These are phyloP conservation scores for Aspergillus phoenicis DNA, from an alignment of 2,329 filamentous ascomycete species.

Conservation along the genomic window DNA sequence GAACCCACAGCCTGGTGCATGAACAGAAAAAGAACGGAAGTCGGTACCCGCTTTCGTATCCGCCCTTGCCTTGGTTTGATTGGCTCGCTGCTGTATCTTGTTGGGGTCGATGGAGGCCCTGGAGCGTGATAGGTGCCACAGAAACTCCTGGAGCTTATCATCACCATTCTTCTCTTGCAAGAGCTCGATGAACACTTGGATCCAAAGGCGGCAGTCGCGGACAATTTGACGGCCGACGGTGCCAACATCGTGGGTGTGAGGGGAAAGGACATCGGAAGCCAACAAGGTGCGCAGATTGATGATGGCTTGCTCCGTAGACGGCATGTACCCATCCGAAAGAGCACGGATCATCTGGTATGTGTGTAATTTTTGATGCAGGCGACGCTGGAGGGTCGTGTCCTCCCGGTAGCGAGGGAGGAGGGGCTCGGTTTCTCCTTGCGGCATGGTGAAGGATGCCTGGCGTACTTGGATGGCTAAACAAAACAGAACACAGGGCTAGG, in stretches of 20 bases:
- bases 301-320: conserved; percentile 82
- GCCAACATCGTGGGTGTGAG: conserved; percentile 73
- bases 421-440: conserved; percentile 69
- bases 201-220: conserved; percentile 70
- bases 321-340: conserved; percentile 82
- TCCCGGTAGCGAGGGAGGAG: conserved; percentile 75
- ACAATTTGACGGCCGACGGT: conserved; percentile 73
- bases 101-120: conserved; percentile 68
- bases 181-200: conserved; percentile 79
- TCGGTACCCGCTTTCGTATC: conserved; percentile 68
- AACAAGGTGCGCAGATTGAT: conserved; percentile 78
- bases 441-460: conserved; percentile 25
- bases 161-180: conserved; percentile 77
- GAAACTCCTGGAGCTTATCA: conserved; percentile 88
- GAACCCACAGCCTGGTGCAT: not conserved
- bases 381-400: conserved; percentile 75
- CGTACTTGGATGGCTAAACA: not conserved
- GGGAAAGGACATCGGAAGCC: conserved; percentile 75
- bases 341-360: conserved; percentile 89
- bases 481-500: not conserved
- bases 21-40: not conserved
- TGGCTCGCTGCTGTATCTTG: conserved; percentile 63
- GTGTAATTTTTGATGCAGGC: conserved; percentile 86
- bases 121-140: conserved; percentile 82
- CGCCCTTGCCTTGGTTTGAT: conserved; percentile 66